Percentiles rank a stretch among this genome's conserved stretches.
Conservation (phyloP, 2,329 filamentous ascomycete species). For the Sporothrix inflata region DNA sequence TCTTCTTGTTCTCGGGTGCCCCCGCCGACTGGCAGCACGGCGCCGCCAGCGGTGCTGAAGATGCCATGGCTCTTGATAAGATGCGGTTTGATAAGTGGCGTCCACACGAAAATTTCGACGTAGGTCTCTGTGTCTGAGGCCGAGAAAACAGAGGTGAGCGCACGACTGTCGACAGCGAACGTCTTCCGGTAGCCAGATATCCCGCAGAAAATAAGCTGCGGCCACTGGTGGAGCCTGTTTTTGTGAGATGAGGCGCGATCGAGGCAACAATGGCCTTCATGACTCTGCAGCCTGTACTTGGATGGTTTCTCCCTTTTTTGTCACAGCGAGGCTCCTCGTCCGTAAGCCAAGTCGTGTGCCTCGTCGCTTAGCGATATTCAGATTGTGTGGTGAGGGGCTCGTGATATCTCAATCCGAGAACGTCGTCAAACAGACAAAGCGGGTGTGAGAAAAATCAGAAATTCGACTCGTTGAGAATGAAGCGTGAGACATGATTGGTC, state of each 20-base stretch:
- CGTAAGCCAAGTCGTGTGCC: not conserved
- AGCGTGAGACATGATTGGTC: conserved; percentile 29
- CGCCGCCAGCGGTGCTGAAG: conserved; percentile 21
- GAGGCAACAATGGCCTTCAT: not conserved
- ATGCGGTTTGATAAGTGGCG: too few relatives aligned
- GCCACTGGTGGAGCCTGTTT: not conserved
- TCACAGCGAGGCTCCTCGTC: not conserved
- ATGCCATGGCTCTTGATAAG: conserved; percentile 2
- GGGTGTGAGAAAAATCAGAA: conserved; percentile 17
- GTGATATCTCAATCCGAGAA: not conserved
- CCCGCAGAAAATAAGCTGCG: not conserved
- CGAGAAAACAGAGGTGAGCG: not conserved
- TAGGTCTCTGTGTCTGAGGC: not conserved
- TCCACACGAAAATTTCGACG: not conserved
- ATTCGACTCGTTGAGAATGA: not conserved
- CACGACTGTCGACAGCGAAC: not conserved
- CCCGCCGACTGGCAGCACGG: conserved; percentile 29
- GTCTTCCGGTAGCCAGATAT: not conserved
- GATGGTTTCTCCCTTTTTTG: not conserved
- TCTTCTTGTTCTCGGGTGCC: conserved; percentile 32
- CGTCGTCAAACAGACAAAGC: not conserved
- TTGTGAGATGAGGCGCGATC: conserved; percentile 5
- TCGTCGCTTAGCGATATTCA: conserved; percentile 7
- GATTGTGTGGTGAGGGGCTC: not conserved
- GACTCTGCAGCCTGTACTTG: not conserved